Conservation (phyloP, 2,329 filamentous ascomycete genomes). For the Fusarium sp. region DNA sequence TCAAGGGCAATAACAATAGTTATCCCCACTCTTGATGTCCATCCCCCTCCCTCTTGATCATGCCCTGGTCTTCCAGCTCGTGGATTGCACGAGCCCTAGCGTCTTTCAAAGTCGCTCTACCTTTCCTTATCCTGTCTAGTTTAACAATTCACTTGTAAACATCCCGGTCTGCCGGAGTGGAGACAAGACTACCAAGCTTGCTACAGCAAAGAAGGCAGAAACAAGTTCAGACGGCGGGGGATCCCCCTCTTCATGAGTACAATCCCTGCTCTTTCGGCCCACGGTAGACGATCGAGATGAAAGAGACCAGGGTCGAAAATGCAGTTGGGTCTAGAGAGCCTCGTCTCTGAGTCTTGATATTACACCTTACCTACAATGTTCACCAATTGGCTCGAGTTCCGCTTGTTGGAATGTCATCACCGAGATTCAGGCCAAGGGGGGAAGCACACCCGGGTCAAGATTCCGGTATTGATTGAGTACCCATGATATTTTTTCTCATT, state of each 20-base stretch:
- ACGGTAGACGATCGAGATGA: slow-evolving; percentile 11
- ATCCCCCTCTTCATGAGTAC: not conserved
- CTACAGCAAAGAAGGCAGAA: not conserved
- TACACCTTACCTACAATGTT: not conserved
- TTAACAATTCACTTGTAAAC: not conserved
- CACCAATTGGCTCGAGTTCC: not conserved
- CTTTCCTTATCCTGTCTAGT: not conserved
- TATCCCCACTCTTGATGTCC: not conserved
- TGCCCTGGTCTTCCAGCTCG: not conserved
- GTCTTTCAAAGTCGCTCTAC: not conserved
- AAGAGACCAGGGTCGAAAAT: not conserved
- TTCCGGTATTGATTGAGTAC: not conserved
- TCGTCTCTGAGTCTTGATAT: not conserved
- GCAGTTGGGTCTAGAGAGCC: not conserved
- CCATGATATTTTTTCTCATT: not conserved
- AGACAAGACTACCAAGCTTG: too few relatives aligned
- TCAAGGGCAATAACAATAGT: not conserved
- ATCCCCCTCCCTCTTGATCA: not conserved
- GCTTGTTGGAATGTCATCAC: slow-evolving; percentile 1
- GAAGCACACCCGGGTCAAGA: not conserved
- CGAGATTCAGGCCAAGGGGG: not conserved
- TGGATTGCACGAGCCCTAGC: slow-evolving; percentile 2
- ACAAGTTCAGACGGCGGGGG: not conserved
- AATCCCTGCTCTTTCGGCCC: not conserved
- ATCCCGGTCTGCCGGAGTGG: not conserved